Base-by-base conservation (phyloP, 108 stramenopile genomes). In the Fragilaria crotonensis region DNA sequence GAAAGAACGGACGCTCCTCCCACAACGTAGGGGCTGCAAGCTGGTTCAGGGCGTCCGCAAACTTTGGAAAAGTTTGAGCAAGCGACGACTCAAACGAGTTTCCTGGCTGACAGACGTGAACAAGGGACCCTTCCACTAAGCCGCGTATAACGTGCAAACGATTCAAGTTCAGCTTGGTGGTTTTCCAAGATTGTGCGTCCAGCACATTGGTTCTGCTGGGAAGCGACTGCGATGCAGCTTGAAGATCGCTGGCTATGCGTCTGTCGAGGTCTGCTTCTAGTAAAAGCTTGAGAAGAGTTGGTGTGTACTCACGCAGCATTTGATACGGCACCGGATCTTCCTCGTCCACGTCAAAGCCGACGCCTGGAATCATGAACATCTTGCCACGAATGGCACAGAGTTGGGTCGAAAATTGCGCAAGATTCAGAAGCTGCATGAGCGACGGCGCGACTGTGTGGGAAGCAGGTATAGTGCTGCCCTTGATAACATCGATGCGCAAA, bases 361-460 rank as follows among this genome's bases (percentile, higher is more conserved):
- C 65, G 36, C 81, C 79, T 3, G 87, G 87, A 52, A 93, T 59
- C 31, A 72, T 49, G 58, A 75, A 84, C 31, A 52, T 56, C 47
- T 63, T 75, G 23, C 84, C 90, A 57, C 83, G 77, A 29, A 76
- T 21, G 4, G 84, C 85, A 73, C 91, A 93, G 27, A 89, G 57
- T 21, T 83, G 77, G n/a, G 73, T 75, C 17, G 91, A 88, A 63
- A 75, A 79, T 45, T 75, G 70, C 25, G 81, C 84, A 50, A 93
- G 76, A 69, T 83, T 74, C n/a, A 93, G 57, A 33, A 93, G 48
- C 67, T 93, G 91, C 27, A 93, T 52, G 22, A 89, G 36, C 1
- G 87, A 89, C 49, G 90, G 91, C 5, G 87, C 57, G n/a, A 80
- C 46, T 4, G 52, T 41, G 57, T 83, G 75, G 7, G 75, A 81